Base-by-base conservation (phyloP, 768 basidiomycete species). In the Mycena sanguinolenta region DNA sequence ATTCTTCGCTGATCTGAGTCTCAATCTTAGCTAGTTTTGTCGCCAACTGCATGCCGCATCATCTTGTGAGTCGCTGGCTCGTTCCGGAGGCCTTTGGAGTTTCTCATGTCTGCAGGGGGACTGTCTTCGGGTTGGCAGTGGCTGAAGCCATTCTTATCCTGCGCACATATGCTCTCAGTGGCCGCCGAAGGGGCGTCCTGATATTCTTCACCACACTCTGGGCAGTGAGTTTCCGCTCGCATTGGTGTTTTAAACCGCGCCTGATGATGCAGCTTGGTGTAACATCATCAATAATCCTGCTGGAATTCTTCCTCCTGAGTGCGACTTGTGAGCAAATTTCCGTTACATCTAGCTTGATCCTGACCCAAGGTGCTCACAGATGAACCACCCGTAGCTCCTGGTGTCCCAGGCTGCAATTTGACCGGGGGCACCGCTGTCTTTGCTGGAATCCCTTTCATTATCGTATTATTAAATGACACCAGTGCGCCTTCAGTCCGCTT, bases 101-200 rank as follows among this genome's bases (percentile, higher is more conserved):
- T 39, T 32, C 25, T 58, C 13, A 63, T 13, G 23, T 36, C 14
- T 23, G 1, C 25, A 72, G 71, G 71, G 67, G 67, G 1, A 72
- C 71, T 27, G 23, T 72, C 13, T 68, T 72, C 25, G 71, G 71
- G 21, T 49, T 72, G n/a, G 71, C 52, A 3, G 63, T 65, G 19
- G 67, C 67, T 19, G 71, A 72, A 52, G 71, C 67, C 17, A 72
- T 72, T 36, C 71, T 72, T 19, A 44, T 72, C 8, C 23, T 72
- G 10, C 57, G 71, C 6, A 69, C 71, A 1, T 72, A 72, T 53
- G 71, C 71, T 8, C 58, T 72, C 44, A 72, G 71, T 32, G 67
- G 71, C 23, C 63, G 67, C 10, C 49, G 25, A 5, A 63, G 63
- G 10, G 9, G 63, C 27, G 63, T 72, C 28, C 30, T 72, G 19